A percentile compares a stretch with the other conserved stretches of the same genome.
Conservation (phyloP, 129 eudicot species). For the Centaurea solstitialis region DNA sequence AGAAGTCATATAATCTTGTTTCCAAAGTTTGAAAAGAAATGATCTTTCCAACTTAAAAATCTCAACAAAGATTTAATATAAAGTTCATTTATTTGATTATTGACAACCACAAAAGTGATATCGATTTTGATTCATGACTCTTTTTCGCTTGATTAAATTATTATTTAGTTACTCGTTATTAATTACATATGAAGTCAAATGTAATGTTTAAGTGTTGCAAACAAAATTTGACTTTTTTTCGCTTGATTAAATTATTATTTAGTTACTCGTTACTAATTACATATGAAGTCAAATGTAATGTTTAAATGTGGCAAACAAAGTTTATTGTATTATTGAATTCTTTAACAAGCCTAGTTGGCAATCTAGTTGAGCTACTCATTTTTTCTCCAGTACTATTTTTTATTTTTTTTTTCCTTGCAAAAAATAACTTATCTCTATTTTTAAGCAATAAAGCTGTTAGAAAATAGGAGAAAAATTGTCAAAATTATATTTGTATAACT, state of each 20-base stretch:
- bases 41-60: neutral
- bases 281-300: neutral
- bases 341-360: no score
- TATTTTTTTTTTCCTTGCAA: no score
- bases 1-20: no score
- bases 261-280: neutral
- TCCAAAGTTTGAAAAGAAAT: neutral
- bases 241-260: no score
- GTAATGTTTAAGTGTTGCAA: neutral
- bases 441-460: neutral
- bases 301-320: neutral
- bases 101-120: neutral
- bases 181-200: neutral
- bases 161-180: neutral
- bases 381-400: no score
- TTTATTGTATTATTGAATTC: no score
- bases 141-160: no score
- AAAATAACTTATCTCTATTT: no score
- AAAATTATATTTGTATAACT: no score
- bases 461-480: neutral
- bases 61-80: neutral
- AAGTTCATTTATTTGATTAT: neutral
- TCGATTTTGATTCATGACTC: neutral
- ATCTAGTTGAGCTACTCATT: no score
- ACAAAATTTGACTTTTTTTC: no score